Evolutionary conservation across 2,329 filamentous ascomycete genomes (phyloP), one percentile per base, ranked within the genome.

Genomic region (Apiospora kogelbergensis): DNA sequence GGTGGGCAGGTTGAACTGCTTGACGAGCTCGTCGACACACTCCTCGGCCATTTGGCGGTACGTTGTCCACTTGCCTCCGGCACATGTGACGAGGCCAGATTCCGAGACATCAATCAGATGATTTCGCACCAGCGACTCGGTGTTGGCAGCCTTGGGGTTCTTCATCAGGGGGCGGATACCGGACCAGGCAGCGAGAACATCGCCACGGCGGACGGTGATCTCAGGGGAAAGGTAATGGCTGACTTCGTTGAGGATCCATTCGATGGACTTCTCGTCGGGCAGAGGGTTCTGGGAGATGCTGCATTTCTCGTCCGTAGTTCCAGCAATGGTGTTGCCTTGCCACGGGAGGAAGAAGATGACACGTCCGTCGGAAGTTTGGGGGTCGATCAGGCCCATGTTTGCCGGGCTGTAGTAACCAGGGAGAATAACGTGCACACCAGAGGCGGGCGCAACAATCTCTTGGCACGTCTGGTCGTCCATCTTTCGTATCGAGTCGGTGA

Each of bases 31-130:
- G 76, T 97, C 93, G 57, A 97, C 93, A 60, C 92, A 92, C 78
- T 97, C 93, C 81, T 97, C 93, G 26, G 93, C 93, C 94, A 97
- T 97, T 80, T 97, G 93, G 68, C 94, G 91, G 82, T 97, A 97
- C 1, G 94, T 97, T 2, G 94, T 97, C 94, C 94, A 97, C 82
- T 97, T 97, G 64, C 94, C 94, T 74, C 94, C 94, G 37, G 93
- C 93, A 76, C 93, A 95, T 42, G 94, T 97, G 73, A 97, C 82
- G 24, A 97, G 86, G 13, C 94, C 94, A 7, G 92, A 93, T 1
- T 87, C 80, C n/a, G 93, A 95, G 65, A 93, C 86, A 70, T 93
- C 91, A 73, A 97, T 88, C 57, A 97, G 85, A 78, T 97, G 94
- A 79, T 95, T 97, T 68, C 94, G 92, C 66, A 97, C 94, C 22